phyloP scores from a whole-genome alignment of 352 stramenopile species.

The Thalassiosira mediterranea region DNA sequence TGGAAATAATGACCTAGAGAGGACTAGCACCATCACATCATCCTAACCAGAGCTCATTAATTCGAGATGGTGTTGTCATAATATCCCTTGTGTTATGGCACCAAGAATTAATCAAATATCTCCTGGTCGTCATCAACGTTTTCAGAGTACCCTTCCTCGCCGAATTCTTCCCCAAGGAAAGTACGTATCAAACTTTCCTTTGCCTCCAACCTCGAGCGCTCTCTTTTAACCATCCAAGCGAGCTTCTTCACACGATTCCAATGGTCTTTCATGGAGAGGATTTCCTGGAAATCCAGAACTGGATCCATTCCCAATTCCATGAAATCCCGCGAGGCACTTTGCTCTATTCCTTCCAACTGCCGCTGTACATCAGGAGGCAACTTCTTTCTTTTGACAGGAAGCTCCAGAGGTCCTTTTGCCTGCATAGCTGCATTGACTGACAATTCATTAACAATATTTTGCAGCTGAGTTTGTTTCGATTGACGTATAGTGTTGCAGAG shows the following conservation, averaged over 20 bases:
- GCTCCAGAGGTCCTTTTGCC: slow-evolving; percentile 37
- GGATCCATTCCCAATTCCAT: slow-evolving; percentile 55
- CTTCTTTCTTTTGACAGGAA: slow-evolving; percentile 46
- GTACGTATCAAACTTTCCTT: slow-evolving; percentile 50
- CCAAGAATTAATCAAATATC: no score
- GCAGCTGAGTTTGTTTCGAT: slow-evolving; percentile 31
- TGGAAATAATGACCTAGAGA: no score
- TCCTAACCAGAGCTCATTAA: no score
- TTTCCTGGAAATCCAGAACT: slow-evolving; percentile 56
- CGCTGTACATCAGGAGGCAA: slow-evolving; percentile 44
- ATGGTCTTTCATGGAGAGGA: slow-evolving; percentile 37
- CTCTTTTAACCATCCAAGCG: slow-evolving; percentile 33
- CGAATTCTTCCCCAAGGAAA: slow-evolving; percentile 33
- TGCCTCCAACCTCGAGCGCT: slow-evolving; percentile 42
- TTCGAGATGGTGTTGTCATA: no score
- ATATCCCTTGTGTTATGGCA: no score
- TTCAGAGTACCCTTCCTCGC: no score
- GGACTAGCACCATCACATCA: no score
- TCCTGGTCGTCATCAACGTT: no score
- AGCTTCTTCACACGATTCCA: slow-evolving; percentile 35
- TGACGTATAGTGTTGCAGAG: slow-evolving; percentile 53
- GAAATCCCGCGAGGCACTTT: slow-evolving; percentile 42
- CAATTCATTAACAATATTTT: slow-evolving; percentile 48
- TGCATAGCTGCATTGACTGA: slow-evolving; percentile 38
- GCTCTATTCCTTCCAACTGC: slow-evolving; percentile 45